Conservation (phyloP, 257 asterid genomes). For the Scutellaria barbata region DNA sequence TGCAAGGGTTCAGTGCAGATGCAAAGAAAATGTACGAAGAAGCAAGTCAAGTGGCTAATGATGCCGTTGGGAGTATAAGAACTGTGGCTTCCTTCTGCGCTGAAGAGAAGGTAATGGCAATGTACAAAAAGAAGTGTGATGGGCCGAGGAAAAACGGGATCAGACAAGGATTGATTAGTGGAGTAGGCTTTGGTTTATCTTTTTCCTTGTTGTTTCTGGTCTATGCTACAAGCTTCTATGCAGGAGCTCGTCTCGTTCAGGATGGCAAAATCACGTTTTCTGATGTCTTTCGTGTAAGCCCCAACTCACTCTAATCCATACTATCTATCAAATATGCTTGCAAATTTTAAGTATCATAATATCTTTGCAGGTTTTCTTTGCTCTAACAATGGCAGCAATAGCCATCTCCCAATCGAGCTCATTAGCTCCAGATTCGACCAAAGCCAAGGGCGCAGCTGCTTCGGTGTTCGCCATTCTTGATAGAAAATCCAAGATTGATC, state of each 20-base stretch:
- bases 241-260: slow-evolving; percentile 80
- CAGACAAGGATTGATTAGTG: slow-evolving; percentile 73
- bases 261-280: slow-evolving; percentile 68
- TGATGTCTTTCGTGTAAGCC: slow-evolving; percentile 83
- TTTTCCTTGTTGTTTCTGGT: slow-evolving; percentile 61
- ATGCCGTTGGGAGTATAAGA: slow-evolving; percentile 85
- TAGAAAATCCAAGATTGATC: slow-evolving; percentile 70
- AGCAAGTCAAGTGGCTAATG: slow-evolving; percentile 90
- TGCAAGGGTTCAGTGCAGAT: slow-evolving; percentile 66
- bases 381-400: slow-evolving; percentile 80
- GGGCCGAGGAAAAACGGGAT: slow-evolving; percentile 73
- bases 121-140: slow-evolving; percentile 75
- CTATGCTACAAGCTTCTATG: slow-evolving; percentile 85
- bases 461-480: slow-evolving; percentile 78
- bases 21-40: slow-evolving; percentile 82
- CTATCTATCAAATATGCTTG: not conserved
- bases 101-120: slow-evolving; percentile 74
- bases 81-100: slow-evolving; percentile 94
- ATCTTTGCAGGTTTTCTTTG: slow-evolving; percentile 78
- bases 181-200: slow-evolving; percentile 76
- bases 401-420: slow-evolving; percentile 88
- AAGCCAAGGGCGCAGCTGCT: slow-evolving; percentile 84
- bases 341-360: not conserved
- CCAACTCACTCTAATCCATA: not conserved
- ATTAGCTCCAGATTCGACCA: slow-evolving; percentile 77